Evolutionary conservation across 192 early-diverging fungal genomes (phyloP).

Genomic region (Linnemannia exigua): DNA sequence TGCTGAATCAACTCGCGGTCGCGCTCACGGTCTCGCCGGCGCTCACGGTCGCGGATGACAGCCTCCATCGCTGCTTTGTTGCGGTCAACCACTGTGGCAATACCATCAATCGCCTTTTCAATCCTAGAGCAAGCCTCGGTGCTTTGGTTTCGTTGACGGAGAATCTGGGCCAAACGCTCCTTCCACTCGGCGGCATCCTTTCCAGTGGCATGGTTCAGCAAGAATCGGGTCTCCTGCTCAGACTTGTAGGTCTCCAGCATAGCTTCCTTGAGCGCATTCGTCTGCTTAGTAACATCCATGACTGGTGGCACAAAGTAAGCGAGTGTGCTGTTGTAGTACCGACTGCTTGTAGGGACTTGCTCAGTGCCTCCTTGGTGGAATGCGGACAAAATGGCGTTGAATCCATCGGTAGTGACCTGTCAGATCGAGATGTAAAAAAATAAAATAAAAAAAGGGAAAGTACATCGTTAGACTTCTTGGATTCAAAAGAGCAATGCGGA

Average conservation of each 20-base stretch:
- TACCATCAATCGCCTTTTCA: slow-evolving; percentile 24
- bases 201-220: slow-evolving; percentile 56
- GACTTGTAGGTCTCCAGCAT: slow-evolving; percentile 57
- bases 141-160: slow-evolving; percentile 44
- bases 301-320: slow-evolving; percentile 47
- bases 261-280: slow-evolving; percentile 24
- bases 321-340: slow-evolving; percentile 48
- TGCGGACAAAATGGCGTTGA: slow-evolving; percentile 53
- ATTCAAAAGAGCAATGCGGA: no score
- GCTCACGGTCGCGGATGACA: slow-evolving; percentile 47
- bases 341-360: slow-evolving; percentile 48
- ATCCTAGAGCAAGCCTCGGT: slow-evolving; percentile 28
- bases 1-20: slow-evolving; percentile 32
- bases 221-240: slow-evolving; percentile 57
- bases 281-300: slow-evolving; percentile 50
- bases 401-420: slow-evolving; percentile 64
- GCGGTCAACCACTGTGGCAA: slow-evolving; percentile 31
- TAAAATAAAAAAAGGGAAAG: not conserved
- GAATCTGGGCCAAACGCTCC: slow-evolving; percentile 47
- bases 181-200: slow-evolving; percentile 43
- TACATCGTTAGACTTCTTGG: not conserved
- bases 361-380: slow-evolving; percentile 56
- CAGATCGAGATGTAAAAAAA: no score
- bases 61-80: slow-evolving; percentile 53
- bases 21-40: slow-evolving; percentile 35